Percentiles rank a stretch among this genome's conserved stretches.
Conservation (phyloP, 192 early-diverging fungal species). For the Coemansia sp. region DNA sequence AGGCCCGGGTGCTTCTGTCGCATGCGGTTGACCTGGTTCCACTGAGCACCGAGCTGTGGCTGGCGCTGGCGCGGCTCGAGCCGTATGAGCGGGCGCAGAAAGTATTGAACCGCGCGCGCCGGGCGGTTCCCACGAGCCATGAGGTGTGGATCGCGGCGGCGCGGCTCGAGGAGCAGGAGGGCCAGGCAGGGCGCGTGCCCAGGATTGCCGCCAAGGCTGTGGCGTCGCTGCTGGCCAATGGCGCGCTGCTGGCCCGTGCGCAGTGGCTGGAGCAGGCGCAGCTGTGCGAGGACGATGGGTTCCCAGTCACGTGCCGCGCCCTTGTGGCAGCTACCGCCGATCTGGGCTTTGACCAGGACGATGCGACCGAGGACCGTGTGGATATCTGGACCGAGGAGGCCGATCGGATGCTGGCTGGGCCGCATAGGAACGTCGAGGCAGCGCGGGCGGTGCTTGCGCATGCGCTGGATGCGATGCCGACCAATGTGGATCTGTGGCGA, state of each 20-base stretch:
- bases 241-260: slow-evolving; percentile 68
- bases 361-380: slow-evolving; percentile 77
- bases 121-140: slow-evolving; percentile 80
- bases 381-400: slow-evolving; percentile 90
- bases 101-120: slow-evolving; percentile 89
- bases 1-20: slow-evolving; percentile 86
- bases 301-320: slow-evolving; percentile 74
- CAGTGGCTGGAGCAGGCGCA: slow-evolving; percentile 90
- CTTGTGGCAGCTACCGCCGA: slow-evolving; percentile 79
- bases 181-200: slow-evolving; percentile 61
- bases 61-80: slow-evolving; percentile 92
- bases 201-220: slow-evolving; percentile 75
- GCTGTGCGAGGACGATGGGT: slow-evolving; percentile 76
- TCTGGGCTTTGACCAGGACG: slow-evolving; percentile 58
- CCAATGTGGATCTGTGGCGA: slow-evolving; percentile 81
- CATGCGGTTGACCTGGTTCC: slow-evolving; percentile 95
- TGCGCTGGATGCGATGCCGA: slow-evolving; percentile 74
- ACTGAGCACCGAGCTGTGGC: slow-evolving; percentile 88
- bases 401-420: slow-evolving; percentile 64
- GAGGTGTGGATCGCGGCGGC: slow-evolving; percentile 97
- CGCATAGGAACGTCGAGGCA: slow-evolving; percentile 57
- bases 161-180: slow-evolving; percentile 80
- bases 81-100: slow-evolving; percentile 82
- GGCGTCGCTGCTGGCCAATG: slow-evolving; percentile 49
- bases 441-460: slow-evolving; percentile 87